Evolutionary conservation across 1,139 yeast species (phyloP).

Genomic region (Debaryomyces coudertii): DNA sequence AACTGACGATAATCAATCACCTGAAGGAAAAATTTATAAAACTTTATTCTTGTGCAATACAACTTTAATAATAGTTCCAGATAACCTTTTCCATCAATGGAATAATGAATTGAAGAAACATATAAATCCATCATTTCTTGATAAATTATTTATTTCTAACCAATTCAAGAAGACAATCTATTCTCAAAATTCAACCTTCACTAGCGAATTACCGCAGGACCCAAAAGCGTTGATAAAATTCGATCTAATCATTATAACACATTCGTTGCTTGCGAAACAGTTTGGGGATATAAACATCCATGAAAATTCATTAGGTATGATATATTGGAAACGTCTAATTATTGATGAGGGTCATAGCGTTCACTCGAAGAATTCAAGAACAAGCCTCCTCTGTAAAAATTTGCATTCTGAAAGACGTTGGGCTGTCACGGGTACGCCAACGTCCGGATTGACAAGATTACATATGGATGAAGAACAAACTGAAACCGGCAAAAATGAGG

Average conservation of each 20-base stretch:
- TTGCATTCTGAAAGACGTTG: slow-evolving; percentile 63
- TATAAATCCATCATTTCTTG: slow-evolving; percentile 38
- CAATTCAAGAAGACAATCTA: slow-evolving; percentile 29
- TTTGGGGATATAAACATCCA: slow-evolving; percentile 25
- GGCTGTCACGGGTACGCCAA: slow-evolving; percentile 80
- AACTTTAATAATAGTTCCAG: slow-evolving; percentile 67
- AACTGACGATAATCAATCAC: slow-evolving; percentile 19
- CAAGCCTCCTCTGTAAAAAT: slow-evolving; percentile 50
- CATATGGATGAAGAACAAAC: slow-evolving; percentile 51
- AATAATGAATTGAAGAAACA: slow-evolving; percentile 60
- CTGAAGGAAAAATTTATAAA: slow-evolving; percentile 26
- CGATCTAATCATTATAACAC: slow-evolving; percentile 58
- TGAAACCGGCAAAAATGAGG: slow-evolving; percentile 23
- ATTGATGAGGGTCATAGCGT: slow-evolving; percentile 78
- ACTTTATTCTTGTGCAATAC: slow-evolving; percentile 50
- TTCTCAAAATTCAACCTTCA: slow-evolving; percentile 20
- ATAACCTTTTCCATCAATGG: slow-evolving; percentile 71
- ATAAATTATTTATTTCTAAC: slow-evolving; percentile 36
- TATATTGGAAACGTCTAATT: slow-evolving; percentile 70
- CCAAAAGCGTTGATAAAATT: slow-evolving; percentile 39
- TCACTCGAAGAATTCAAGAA: slow-evolving; percentile 52
- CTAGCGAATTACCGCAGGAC: slow-evolving; percentile 28
- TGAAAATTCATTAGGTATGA: slow-evolving; percentile 38
- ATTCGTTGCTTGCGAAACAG: slow-evolving; percentile 47
- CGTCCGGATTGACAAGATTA: slow-evolving; percentile 64